Conservation (phyloP, 164 flowering plant species). For the Cinnamomum chago region DNA sequence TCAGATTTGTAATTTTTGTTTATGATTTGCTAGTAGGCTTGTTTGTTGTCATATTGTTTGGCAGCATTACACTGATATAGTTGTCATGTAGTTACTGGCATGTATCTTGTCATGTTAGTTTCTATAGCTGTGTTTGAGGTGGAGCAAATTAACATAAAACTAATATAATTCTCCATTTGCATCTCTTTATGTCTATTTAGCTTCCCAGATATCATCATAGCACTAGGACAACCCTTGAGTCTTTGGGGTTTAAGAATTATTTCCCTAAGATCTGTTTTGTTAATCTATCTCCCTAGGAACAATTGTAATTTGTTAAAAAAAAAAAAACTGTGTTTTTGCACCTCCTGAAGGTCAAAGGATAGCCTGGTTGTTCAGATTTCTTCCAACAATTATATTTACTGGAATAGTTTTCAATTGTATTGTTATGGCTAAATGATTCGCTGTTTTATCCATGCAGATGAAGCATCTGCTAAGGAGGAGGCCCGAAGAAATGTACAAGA, state of each 20-base stretch:
- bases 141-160: not conserved
- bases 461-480: conserved; percentile 76
- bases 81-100: too few species aligned
- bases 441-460: conserved; percentile 42
- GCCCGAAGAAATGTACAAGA: conserved; percentile 46
- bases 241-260: not conserved
- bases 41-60: too few species aligned
- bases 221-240: not conserved
- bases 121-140: not conserved
- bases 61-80: too few species aligned
- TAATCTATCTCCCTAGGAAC: too few species aligned
- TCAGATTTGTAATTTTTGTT: too few species aligned
- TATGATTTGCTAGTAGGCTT: too few species aligned
- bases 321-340: not conserved
- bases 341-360: not conserved
- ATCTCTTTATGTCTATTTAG: not conserved
- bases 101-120: too few species aligned
- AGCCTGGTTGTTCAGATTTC: not conserved
- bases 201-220: not conserved
- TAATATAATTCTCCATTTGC: not conserved
- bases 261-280: not conserved
- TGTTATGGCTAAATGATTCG: not conserved
- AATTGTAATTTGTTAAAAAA: too few species aligned
- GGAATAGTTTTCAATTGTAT: not conserved
- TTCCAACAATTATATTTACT: not conserved